Percentiles rank a stretch among this genome's conserved stretches.
Evolutionary conservation across 2,329 filamentous ascomycete species (phyloP).

Genomic region (Cadophora malorum): DNA sequence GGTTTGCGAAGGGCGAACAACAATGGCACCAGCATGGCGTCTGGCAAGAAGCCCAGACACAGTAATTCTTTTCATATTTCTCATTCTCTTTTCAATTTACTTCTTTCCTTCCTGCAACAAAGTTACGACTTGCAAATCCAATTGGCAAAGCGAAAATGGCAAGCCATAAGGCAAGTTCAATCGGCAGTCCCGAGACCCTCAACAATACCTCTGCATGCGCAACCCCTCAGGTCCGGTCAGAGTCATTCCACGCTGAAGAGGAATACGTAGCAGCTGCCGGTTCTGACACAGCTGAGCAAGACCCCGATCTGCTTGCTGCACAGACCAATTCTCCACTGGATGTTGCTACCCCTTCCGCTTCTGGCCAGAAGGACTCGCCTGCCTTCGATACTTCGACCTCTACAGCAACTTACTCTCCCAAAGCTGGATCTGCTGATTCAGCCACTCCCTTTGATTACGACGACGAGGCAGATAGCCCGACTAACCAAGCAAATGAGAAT

Average conservation of each 20-base stretch:
- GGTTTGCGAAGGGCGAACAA: not conserved
- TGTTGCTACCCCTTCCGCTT: not conserved
- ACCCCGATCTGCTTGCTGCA: not conserved
- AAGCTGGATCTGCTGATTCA: not conserved
- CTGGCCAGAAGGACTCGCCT: not conserved
- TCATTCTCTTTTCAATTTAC: not conserved
- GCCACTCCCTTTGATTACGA: not conserved
- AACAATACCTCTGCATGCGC: not conserved
- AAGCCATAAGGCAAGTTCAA: not conserved
- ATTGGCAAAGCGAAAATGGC: not conserved
- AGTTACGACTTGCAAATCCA: not conserved
- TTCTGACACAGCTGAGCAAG: not conserved
- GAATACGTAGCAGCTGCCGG: not conserved
- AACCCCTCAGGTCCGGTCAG: not conserved
- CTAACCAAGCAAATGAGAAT: not conserved
- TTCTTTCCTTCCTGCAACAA: not conserved
- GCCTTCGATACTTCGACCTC: not conserved
- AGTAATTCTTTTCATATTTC: not conserved
- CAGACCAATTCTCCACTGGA: not conserved
- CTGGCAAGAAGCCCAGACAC: not conserved
- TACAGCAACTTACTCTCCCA: not conserved
- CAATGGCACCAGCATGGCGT: not conserved
- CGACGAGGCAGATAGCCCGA: not conserved
- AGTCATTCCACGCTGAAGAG: not conserved
- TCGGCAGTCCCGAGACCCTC: not conserved